Conservation (phyloP, 768 basidiomycete genomes). For the Trametes punicea region DNA sequence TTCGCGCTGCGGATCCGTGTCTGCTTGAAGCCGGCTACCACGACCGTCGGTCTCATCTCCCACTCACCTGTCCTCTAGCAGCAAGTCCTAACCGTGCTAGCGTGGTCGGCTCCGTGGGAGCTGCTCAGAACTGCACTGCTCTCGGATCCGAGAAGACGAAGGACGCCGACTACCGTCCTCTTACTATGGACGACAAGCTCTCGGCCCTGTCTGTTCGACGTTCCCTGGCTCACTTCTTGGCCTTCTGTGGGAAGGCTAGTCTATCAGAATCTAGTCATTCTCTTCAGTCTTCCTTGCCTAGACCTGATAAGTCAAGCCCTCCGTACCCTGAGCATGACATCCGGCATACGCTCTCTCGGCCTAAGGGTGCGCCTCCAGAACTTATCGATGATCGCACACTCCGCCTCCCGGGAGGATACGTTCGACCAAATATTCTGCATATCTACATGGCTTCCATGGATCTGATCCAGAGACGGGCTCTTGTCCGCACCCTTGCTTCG, state of each 20-base stretch:
- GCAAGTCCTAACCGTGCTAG: background rate
- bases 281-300: background rate
- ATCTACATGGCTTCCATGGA: conserved; percentile 69
- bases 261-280: background rate
- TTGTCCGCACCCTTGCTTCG: conserved; percentile 51
- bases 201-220: background rate
- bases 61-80: background rate
- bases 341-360: background rate
- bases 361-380: conserved; percentile 16
- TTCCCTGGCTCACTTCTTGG: conserved; percentile 18
- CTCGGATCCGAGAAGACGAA: background rate
- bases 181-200: background rate
- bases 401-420: conserved; percentile 28
- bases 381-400: conserved; percentile 21
- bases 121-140: background rate
- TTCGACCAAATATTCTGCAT: conserved; percentile 42
- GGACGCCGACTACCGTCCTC: background rate
- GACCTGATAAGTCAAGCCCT: background rate
- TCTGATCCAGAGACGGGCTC: conserved; percentile 61
- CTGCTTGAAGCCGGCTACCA: background rate
- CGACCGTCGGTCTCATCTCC: background rate
- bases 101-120: background rate
- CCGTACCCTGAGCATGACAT: background rate
- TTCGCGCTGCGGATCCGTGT: background rate
- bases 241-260: conserved; percentile 14